Base-by-base conservation (phyloP, 179 eudicot genomes). In the Silene vulgaris region DNA sequence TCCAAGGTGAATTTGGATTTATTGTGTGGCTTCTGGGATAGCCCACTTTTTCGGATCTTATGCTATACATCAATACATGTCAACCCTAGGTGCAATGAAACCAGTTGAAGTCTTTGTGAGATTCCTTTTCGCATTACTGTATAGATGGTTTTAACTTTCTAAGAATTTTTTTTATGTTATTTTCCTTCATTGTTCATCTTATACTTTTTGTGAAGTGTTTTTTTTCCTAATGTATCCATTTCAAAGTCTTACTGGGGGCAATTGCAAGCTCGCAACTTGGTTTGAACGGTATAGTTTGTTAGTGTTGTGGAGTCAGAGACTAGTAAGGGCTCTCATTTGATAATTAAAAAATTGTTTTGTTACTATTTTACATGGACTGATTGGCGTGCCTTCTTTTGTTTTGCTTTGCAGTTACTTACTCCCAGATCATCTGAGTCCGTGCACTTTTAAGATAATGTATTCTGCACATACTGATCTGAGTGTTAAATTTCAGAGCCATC, bases 391-490 rank as follows among this genome's bases (percentile, higher is more conserved):
- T 40, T 69, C 4, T 40, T 40, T 40, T 40, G 56, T 32, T n/a
- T 16, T 60, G 21, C 59, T 76, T 17, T 21, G 5, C 84, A 94
- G 98, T 37, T 94, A 94, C 83, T 80, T 94, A 82, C 92, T 94
- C 82, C 97, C 97, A 12, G 95, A 90, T 56, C 89, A 83, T 79
- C 23, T 94, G 63, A 91, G 96, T 16, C 89, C 95, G 23, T 94
- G 97, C 83, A 62, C 86, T 32, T 90, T 94, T 43, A 85, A 77
- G 83, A 94, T 94, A 29, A 94, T 94, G 50, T 94, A 90, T 79
- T 94, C 98, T 62, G 98, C 95, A 8, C 98, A 94, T 78, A 86
- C 94, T 71, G 98, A 94, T 87, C 80, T 94, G 76, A 94, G 89
- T 74, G 98, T 94, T 64, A 94, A 94, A 77, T 94, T 94, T 72